Evolutionary conservation across 2,329 filamentous ascomycete species (phyloP).

Genomic region (Cladophialophora carrionii): DNA sequence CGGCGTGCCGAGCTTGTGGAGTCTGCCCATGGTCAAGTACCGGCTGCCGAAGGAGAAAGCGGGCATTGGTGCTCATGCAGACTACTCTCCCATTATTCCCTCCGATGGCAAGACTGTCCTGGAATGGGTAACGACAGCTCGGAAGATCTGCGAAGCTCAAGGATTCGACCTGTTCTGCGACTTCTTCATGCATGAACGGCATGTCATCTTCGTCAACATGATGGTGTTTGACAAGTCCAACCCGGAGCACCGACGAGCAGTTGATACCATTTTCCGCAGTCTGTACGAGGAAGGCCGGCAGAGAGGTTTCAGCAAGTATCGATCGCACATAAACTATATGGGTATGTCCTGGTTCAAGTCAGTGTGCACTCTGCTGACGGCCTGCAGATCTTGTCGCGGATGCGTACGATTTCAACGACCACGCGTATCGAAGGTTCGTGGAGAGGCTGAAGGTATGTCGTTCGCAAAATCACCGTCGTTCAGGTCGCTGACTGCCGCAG

Average conservation of each 20-base stretch:
- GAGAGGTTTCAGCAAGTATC: slow-evolving; percentile 33
- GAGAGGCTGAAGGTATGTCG: slow-evolving; percentile 28
- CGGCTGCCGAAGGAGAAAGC: slow-evolving; percentile 24
- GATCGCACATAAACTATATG: slow-evolving; percentile 34
- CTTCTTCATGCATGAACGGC: slow-evolving; percentile 34
- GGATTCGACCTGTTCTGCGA: slow-evolving; percentile 33
- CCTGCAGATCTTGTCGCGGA: slow-evolving; percentile 27
- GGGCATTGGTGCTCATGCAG: slow-evolving; percentile 31
- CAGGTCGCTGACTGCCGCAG: slow-evolving; percentile 33
- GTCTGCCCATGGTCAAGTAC: slow-evolving; percentile 31
- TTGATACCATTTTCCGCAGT: slow-evolving; percentile 27
- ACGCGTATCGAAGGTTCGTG: slow-evolving; percentile 32
- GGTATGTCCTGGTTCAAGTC: slow-evolving; percentile 13
- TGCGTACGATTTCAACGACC: slow-evolving; percentile 30
- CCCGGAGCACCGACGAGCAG: slow-evolving; percentile 22
- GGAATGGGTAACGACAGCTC: slow-evolving; percentile 28
- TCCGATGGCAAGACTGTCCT: slow-evolving; percentile 28
- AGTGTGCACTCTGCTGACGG: background rate
- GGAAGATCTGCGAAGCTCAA: slow-evolving; percentile 25
- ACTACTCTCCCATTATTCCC: slow-evolving; percentile 34
- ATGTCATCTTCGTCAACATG: slow-evolving; percentile 35
- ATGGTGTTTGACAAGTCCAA: slow-evolving; percentile 33
- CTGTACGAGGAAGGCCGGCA: slow-evolving; percentile 26
- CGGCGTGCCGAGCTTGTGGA: slow-evolving; percentile 32
- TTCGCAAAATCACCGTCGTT: background rate